Conservation (phyloP, 805 yeast genomes). For the Saturnispora ahearnii region DNA sequence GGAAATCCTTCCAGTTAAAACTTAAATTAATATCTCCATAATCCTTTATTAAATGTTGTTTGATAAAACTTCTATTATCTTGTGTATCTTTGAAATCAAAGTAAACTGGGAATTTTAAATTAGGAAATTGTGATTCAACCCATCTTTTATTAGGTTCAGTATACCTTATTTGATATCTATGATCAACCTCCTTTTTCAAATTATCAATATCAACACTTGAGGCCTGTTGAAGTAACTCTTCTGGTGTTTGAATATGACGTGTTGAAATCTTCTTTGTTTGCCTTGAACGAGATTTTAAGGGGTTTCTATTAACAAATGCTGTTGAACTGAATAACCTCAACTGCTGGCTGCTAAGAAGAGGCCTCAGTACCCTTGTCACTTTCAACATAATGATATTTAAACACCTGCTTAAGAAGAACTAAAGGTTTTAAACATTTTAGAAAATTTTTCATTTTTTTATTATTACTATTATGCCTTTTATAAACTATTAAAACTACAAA, state of each 20-base stretch:
- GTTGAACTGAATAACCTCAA: background rate
- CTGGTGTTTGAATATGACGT: constrained; percentile 24
- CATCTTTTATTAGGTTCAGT: constrained; percentile 26
- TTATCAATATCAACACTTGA: constrained; percentile 23
- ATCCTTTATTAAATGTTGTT: constrained; percentile 11
- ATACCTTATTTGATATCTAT: constrained; percentile 20
- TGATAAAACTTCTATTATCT: constrained; percentile 11
- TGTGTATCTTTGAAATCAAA: constrained; percentile 16
- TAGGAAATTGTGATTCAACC: constrained; percentile 15
- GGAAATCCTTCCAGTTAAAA: constrained; percentile 17
- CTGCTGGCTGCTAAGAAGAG: background rate
- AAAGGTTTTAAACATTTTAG: background rate
- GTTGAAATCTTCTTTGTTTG: constrained; percentile 1
- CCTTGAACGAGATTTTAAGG: background rate
- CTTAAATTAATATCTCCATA: constrained; percentile 13
- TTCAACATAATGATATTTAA: background rate
- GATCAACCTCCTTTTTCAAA: constrained; percentile 16
- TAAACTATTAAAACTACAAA: background rate
- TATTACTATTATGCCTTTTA: background rate
- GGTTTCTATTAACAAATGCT: background rate
- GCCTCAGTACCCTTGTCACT: background rate
- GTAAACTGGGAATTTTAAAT: constrained; percentile 10
- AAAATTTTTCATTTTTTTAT: background rate
- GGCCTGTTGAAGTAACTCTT: constrained; percentile 22
- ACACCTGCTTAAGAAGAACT: background rate